Conservation (phyloP, 208 protist genomes). For the Acanthamoeba triangularis region DNA sequence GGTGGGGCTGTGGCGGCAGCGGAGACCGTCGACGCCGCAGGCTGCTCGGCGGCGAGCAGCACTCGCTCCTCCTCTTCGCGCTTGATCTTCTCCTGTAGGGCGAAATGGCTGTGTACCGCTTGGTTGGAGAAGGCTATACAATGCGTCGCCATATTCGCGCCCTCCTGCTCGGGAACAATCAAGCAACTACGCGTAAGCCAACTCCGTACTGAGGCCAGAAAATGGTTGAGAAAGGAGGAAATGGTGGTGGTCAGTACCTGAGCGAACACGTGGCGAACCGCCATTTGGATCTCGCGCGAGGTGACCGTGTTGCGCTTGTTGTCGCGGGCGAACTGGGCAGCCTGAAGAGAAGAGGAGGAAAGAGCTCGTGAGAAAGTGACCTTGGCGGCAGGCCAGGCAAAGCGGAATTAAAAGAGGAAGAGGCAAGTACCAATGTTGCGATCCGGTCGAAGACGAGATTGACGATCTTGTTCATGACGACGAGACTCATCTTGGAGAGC, state of each 20-base stretch:
- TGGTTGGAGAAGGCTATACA: conserved; percentile 50
- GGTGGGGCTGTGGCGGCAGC: too few relatives aligned
- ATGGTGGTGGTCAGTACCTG: background rate
- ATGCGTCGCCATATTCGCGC: conserved; percentile 36
- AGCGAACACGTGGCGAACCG: conserved; percentile 15
- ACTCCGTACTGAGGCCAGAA: background rate
- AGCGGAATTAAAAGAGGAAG: background rate
- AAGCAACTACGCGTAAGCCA: background rate
- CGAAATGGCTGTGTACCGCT: conserved; percentile 55
- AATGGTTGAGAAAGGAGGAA: background rate
- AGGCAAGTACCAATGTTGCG: background rate
- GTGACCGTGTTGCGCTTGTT: conserved; percentile 61
- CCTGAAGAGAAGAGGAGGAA: background rate
- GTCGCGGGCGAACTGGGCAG: conserved; percentile 3
- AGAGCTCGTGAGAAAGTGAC: background rate
- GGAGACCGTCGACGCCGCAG: too few relatives aligned
- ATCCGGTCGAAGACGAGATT: conserved; percentile 53
- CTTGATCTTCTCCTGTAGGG: conserved; percentile 43
- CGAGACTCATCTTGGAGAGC: conserved; percentile 53
- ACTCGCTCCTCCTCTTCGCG: conserved; percentile 10
- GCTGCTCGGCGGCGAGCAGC: too few relatives aligned
- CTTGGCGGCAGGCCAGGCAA: background rate
- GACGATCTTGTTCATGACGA: conserved; percentile 76
- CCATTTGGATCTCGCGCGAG: conserved; percentile 62
- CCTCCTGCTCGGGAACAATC: background rate